A percentile compares a stretch with the other conserved stretches of the same genome.
phyloP scores from a whole-genome alignment of 2,329 filamentous ascomycete species.

The Xylaria sp. region DNA sequence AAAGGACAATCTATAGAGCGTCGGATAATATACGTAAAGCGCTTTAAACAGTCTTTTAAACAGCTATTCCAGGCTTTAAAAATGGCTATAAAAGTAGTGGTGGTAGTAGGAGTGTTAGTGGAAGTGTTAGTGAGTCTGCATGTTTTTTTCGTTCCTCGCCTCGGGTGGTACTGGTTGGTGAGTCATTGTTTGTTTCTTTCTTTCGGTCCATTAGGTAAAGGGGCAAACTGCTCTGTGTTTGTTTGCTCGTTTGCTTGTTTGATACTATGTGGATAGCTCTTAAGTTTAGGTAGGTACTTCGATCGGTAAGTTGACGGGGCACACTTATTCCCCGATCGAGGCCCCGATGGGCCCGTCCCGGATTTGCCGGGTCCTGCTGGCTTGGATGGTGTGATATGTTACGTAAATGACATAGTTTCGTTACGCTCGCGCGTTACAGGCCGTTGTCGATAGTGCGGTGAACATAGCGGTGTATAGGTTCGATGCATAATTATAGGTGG shows the following conservation, averaged over 20 bases:
- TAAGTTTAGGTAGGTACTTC: neutral
- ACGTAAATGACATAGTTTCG: conserved; percentile 10
- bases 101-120: too few species aligned
- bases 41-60: too few species aligned
- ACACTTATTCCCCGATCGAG: neutral
- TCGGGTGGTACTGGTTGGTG: too few species aligned
- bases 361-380: conserved; percentile 1
- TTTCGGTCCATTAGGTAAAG: neutral
- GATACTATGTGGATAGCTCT: too few species aligned
- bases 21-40: too few species aligned
- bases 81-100: too few species aligned
- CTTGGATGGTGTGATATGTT: neutral
- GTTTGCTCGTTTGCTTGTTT: too few species aligned
- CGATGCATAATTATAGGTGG: conserved; percentile 3
- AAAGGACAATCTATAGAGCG: too few species aligned
- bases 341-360: neutral
- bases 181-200: neutral
- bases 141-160: too few species aligned
- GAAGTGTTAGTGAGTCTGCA: too few species aligned
- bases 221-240: neutral
- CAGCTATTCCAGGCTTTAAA: too few species aligned
- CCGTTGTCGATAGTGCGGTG: neutral
- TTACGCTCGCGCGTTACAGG: neutral
- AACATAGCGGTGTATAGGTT: neutral
- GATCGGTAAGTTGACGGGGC: neutral